A percentile compares a stretch with the other conserved stretches of the same genome.
Conservation (phyloP, 768 basidiomycete genomes). For the Brasilioporus rufonigricans region DNA sequence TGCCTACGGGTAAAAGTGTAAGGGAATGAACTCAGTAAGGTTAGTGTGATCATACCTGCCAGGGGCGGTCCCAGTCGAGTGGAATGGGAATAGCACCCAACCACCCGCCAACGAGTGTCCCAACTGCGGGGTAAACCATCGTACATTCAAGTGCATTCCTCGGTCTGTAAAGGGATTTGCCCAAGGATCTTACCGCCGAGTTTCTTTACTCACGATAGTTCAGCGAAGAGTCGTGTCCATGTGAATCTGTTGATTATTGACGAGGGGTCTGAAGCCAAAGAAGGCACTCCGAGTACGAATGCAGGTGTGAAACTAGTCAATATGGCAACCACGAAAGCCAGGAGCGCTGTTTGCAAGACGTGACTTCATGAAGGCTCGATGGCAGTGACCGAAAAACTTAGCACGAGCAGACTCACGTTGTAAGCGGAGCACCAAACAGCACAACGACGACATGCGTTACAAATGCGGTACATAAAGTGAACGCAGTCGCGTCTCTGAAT, state of each 20-base stretch:
- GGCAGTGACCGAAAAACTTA: not conserved
- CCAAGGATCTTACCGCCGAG: not conserved
- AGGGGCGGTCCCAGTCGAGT: constrained; percentile 95
- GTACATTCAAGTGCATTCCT: constrained; percentile 72
- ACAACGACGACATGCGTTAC: constrained; percentile 50
- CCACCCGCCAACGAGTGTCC: constrained; percentile 77
- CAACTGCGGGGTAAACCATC: constrained; percentile 75
- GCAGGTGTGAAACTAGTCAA: constrained; percentile 66
- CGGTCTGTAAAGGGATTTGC: constrained; percentile 34
- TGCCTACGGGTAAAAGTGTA: constrained; percentile 43
- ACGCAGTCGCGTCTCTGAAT: constrained; percentile 46
- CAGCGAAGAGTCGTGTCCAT: constrained; percentile 80
- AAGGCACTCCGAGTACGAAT: constrained; percentile 66
- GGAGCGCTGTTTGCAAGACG: constrained; percentile 57
- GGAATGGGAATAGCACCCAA: constrained; percentile 79
- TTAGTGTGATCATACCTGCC: constrained; percentile 72
- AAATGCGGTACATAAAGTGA: constrained; percentile 51
- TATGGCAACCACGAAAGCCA: constrained; percentile 67
- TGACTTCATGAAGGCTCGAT: constrained; percentile 38
- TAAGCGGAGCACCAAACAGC: constrained; percentile 73
- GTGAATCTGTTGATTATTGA: constrained; percentile 57
- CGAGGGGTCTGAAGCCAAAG: constrained; percentile 38
- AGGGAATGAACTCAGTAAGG: not conserved
- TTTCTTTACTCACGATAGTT: constrained; percentile 63
- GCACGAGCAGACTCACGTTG: constrained; percentile 41